Evolutionary conservation across 179 eudicot genomes (phyloP).

Genomic region (Camellia oleifera): DNA sequence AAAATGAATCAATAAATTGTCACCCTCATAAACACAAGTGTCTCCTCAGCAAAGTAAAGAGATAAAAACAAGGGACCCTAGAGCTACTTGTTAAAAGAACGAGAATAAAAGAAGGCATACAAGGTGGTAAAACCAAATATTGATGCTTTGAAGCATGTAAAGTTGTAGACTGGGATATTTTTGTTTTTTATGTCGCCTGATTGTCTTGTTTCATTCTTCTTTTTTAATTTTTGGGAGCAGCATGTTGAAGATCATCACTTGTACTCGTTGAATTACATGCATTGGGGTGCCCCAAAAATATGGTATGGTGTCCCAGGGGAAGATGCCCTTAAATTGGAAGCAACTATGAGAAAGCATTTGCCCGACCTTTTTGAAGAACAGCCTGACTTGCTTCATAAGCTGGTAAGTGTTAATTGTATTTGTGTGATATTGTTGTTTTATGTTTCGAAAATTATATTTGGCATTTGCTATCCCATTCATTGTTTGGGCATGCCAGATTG

Average conservation of each 20-base stretch:
- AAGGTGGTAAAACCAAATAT: not conserved
- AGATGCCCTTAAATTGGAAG: slow-evolving; percentile 76
- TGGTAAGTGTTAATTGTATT: slow-evolving; percentile 44
- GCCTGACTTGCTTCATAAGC: slow-evolving; percentile 97
- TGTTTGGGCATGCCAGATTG: not conserved
- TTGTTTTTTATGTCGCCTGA: slow-evolving; percentile 8
- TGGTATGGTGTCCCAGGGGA: slow-evolving; percentile 97
- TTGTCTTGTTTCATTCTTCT: slow-evolving; percentile 13
- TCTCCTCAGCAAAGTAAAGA: too few species aligned
- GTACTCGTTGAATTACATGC: slow-evolving; percentile 97
- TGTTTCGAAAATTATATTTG: not conserved
- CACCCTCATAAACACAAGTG: too few species aligned
- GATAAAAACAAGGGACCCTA: too few species aligned
- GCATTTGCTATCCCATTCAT: not conserved
- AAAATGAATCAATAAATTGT: too few species aligned
- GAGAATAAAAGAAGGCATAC: too few species aligned
- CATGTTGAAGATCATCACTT: slow-evolving; percentile 98
- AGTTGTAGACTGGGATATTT: not conserved
- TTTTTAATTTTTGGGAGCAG: slow-evolving; percentile 36
- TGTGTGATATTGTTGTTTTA: not conserved
- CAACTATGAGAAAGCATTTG: slow-evolving; percentile 82
- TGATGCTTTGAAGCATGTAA: slow-evolving; percentile 5
- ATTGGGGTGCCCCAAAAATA: slow-evolving; percentile 95
- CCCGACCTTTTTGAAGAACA: slow-evolving; percentile 97
- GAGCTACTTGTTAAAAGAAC: not conserved